Evolutionary conservation across 2,329 filamentous ascomycete genomes (phyloP), one percentile per base, ranked within the genome.

Genomic region (Helminthosporium solani): DNA sequence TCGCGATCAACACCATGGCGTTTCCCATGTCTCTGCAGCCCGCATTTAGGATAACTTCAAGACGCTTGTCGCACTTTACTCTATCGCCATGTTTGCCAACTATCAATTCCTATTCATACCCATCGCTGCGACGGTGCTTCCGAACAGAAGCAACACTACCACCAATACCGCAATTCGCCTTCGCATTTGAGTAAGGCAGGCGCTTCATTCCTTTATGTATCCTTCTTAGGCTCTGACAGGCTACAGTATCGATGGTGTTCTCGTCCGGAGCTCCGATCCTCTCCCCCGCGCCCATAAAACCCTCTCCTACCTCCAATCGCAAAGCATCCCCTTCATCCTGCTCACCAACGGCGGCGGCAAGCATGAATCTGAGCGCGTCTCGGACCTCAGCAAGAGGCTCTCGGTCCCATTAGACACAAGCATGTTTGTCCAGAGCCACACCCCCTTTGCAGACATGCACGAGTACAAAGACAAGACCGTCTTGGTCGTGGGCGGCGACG

Each of bases 261-360:
- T 99, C 16, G 79, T 97, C 25, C 89, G 91, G 63, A 87, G 87
- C 49, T 83, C 87, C 3, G 82, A 85, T 52, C 84, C 88, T 2
- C 84, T 97, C 37, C 86, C 89, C 1, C 86, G 88, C 25, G 92
- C 94, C 1, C 76, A 82, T 1, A 79, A 88, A 61, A 81, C 90
- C 12, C 79, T 99, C 16, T 74, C 77, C 23, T 86, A 84, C 61
- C 83, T 97, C 16, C 83, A 90, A 57, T 73, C 79, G 37, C 79
- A 90, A 62, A 78, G 81, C 37, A 89, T 96, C 36, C 91, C 91
- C 11, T 97, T 95, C 73, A 92, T 99, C 61, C 82, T 99, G 27
- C 78, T 99, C 52, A 99, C 94, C 48, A 99, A 99, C 71, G 94
- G 94, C 58, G 94, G 94, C 33, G 94, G 94, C 47, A 90, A 87